These are phyloP conservation scores for Clarireedia sp. DNA, from an alignment of 2,329 filamentous ascomycete species.

Conservation along the genomic window DNA sequence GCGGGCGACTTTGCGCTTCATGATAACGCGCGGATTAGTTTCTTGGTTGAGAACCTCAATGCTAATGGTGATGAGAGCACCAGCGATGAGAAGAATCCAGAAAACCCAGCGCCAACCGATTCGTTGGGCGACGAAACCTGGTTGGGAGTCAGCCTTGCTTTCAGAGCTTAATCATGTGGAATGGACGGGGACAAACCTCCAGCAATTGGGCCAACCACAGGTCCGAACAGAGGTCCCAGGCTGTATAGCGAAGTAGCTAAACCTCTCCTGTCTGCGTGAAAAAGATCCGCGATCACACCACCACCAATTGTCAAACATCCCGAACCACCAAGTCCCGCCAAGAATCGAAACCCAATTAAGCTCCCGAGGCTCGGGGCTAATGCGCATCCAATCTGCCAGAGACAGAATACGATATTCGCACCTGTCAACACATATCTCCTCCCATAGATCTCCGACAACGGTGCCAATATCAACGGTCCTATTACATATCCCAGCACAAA, in stretches of 20 bases:
- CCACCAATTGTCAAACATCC: constrained; percentile 27
- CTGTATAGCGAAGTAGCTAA: constrained; percentile 16
- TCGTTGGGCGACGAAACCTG: constrained; percentile 29
- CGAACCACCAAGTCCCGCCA: constrained; percentile 51
- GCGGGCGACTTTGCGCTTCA: constrained; percentile 39
- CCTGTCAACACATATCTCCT: constrained; percentile 32
- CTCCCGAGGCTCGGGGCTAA: constrained; percentile 38
- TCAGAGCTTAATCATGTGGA: neutral
- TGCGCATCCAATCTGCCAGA: constrained; percentile 48
- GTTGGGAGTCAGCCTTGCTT: neutral
- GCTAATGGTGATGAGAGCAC: constrained; percentile 30
- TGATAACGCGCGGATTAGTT: constrained; percentile 43
- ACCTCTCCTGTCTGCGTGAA: constrained; percentile 15
- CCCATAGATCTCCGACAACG: constrained; percentile 54
- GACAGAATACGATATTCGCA: constrained; percentile 41
- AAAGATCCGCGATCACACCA: constrained; percentile 19
- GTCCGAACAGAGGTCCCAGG: constrained; percentile 28
- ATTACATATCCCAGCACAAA: constrained; percentile 21
- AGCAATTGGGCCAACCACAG: constrained; percentile 26
- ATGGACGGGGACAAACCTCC: constrained; percentile 18
- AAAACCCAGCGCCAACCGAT: constrained; percentile 31
- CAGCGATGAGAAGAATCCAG: constrained; percentile 12
- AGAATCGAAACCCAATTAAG: constrained; percentile 51
- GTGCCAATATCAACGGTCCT: constrained; percentile 29
- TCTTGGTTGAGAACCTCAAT: constrained; percentile 36